Base-by-base conservation (phyloP, 1,284 basidiomycete species). In the Pseudozyma flocculosa region DNA sequence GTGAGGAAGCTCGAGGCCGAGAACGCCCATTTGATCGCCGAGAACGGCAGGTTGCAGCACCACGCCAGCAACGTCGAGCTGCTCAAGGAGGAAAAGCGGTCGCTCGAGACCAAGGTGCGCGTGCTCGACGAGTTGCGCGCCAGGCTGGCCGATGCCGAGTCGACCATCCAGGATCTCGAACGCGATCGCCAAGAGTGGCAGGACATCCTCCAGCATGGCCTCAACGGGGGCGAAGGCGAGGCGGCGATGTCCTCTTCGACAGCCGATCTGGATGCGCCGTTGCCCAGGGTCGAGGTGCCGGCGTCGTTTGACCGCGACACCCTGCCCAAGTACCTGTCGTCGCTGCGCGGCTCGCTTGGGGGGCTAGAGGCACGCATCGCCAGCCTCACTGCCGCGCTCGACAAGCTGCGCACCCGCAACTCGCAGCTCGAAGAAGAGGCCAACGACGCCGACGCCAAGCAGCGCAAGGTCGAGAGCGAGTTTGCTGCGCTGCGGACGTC, bases 51-150 rank as follows among this genome's bases (percentile, higher is more conserved):
- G 0, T 53, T 73, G 1, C 14, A 45, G 14, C 49, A 61, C 5
- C 55, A 63, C 19, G 48, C 64, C 14, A 43, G 44, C 34, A 57
- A 55, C 41, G 57, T 64, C 17, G 67, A 73, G 46, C 50, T 71
- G n/a, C 47, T 76, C 23, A 70, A 66, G 44, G 74, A 76, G 43
- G 61, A 73, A 42, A 76, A 76, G 49, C 52, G 63, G 3, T 47
- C 55, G 22, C 58, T 76, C 3, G 72, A 76, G 43, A 48, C 51
- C 40, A 68, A 68, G 39, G 17, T 70, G 3, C 48, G 65, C 18
- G 55, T 53, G 0, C 51, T 72, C 34, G 63, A 73, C 8, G 30
- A 56, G 30, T 26, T 73, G 23, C 55, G 68, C 14, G 50, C 57
- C 13, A 40, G 59, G 21, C 50, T 70, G 5, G 51, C 62, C 10